phyloP scores from a whole-genome alignment of 176 grass and related monocot genomes.

The Triticum monococcum region DNA sequence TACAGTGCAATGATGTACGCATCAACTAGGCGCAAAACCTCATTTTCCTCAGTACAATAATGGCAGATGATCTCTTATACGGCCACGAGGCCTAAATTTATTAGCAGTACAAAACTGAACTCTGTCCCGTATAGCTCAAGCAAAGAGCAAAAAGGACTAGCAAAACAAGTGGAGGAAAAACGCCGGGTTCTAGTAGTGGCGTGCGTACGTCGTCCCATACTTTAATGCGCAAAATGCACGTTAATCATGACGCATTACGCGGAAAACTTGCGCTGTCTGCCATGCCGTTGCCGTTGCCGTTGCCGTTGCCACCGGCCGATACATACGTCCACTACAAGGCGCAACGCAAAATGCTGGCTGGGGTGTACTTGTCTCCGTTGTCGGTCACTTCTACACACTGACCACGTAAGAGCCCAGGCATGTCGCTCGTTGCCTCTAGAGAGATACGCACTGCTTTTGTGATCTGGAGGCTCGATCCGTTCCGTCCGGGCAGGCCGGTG shows the following conservation, averaged over 20 bases:
- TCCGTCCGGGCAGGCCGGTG: neutral
- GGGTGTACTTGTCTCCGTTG: conserved; percentile 19
- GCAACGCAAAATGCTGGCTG: no score
- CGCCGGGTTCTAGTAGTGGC: conserved; percentile 16
- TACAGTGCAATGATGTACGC: neutral
- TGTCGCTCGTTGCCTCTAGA: no score
- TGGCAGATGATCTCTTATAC: neutral
- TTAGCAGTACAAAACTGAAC: neutral
- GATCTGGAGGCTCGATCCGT: neutral
- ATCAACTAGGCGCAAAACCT: neutral
- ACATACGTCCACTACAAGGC: conserved; percentile 17
- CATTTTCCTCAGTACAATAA: neutral
- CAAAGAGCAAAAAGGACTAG: neutral
- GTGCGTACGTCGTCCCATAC: neutral
- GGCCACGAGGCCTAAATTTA: neutral
- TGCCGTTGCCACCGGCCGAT: neutral
- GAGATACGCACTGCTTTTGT: neutral
- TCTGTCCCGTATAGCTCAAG: neutral
- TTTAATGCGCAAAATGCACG: neutral
- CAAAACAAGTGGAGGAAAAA: neutral
- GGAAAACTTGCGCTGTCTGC: conserved; percentile 7
- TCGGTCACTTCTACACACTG: conserved; percentile 22
- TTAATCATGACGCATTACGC: conserved; percentile 19
- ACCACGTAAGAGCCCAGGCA: neutral
- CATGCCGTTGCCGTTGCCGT: neutral